phyloP scores from a whole-genome alignment of 768 basidiomycete species.

The Hysterangium stoloniferum region DNA sequence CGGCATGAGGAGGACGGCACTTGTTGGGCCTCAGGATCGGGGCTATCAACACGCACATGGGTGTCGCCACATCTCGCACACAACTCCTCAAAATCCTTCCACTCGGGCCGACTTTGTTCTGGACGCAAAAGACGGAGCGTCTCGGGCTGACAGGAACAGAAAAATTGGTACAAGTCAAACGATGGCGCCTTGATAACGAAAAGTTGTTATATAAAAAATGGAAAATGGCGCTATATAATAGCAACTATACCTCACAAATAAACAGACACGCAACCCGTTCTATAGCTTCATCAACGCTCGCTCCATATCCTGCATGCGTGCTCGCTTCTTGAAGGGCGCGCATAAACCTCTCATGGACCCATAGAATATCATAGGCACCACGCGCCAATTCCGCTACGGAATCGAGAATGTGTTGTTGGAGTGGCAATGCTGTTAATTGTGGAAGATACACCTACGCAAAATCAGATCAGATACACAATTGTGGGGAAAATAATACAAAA shows the following conservation, averaged over 20 bases:
- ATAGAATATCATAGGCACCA: slow-evolving; percentile 61
- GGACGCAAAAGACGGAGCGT: slow-evolving; percentile 69
- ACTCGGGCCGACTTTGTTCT: slow-evolving; percentile 59
- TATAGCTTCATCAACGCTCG: slow-evolving; percentile 36
- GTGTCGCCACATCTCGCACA: slow-evolving; percentile 38
- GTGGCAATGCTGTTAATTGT: slow-evolving; percentile 42
- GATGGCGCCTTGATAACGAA: slow-evolving; percentile 45
- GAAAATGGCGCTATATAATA: not conserved
- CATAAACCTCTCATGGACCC: slow-evolving; percentile 63
- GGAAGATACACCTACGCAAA: slow-evolving; percentile 54
- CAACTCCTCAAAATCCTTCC: slow-evolving; percentile 76
- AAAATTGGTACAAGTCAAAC: slow-evolving; percentile 76
- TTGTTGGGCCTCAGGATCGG: not conserved
- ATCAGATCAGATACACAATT: not conserved
- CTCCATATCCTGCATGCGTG: slow-evolving; percentile 30
- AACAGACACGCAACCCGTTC: slow-evolving; percentile 48
- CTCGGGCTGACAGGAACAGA: slow-evolving; percentile 81
- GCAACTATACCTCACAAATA: slow-evolving; percentile 47
- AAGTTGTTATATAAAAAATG: slow-evolving; percentile 2
- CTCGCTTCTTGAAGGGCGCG: slow-evolving; percentile 43
- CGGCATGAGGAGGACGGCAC: not conserved
- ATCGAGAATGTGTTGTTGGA: slow-evolving; percentile 16
- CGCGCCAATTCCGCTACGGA: slow-evolving; percentile 56
- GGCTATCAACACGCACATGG: not conserved
- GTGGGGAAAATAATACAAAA: slow-evolving; percentile 9